Evolutionary conservation across 805 yeast genomes (phyloP), one percentile per base, ranked within the genome.

Genomic region (Myxozyma geophila): DNA sequence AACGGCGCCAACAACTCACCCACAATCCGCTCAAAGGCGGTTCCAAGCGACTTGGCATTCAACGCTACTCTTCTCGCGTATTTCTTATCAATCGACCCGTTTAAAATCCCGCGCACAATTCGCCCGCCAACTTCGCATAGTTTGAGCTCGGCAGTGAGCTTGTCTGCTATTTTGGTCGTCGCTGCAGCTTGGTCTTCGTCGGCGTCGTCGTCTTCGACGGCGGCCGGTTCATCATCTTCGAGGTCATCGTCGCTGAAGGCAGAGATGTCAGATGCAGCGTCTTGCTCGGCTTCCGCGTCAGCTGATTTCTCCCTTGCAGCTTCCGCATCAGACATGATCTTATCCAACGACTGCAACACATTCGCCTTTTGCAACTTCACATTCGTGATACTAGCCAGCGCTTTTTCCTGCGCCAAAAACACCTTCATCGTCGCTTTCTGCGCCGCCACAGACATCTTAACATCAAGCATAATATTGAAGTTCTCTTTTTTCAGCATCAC

Each of bases 41-140:
- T 35, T 13, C 69, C 69, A 3, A 66, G 54, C 15, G 35, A 10
- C 21, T 53, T 59, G 12, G 62, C 44, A 47, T 66, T 63, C 28
- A 39, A 36, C 15, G 28, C 28, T 4, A 64, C 46, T 9, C 68
- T 48, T 17, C 28, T 19, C 7, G 48, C 50, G 37, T 49, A 48
- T 23, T 39, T 58, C n/a, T 36, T 40, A 28, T 44, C 49, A 15
- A 64, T 51, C 28, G 59, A 23, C 13, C 63, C 63, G 13, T 46
- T 53, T 23, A 63, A 41, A 15, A 63, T 48, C 0, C 62, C 69
- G 15, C 64, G 54, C 12, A 63, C 63, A 13, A 66, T 15, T 33
- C 61, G 53, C 17, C 69, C 69, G 8, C 60, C 57, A 17, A 58
- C 21, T 44, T 64, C 62, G 23, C 69, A 66, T n/a, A 66, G 47